A percentile compares a stretch with the other conserved stretches of the same genome.
These are phyloP conservation scores for Plasmodium yoelii DNA, from an alignment of 169 alveolate genomes.

Conservation along the genomic window DNA sequence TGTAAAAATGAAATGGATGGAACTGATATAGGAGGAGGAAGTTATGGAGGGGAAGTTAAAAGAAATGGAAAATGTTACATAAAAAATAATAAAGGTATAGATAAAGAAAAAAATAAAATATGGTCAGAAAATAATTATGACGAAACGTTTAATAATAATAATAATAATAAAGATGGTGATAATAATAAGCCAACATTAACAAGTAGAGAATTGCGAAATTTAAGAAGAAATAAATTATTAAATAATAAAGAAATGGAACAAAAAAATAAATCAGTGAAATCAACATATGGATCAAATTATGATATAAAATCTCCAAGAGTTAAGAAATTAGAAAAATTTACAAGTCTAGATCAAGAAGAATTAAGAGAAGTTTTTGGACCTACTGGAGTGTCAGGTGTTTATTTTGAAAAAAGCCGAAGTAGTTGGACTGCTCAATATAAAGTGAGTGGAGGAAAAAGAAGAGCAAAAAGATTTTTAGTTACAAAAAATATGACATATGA, in stretches of 20 bases:
- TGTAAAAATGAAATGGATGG: background rate
- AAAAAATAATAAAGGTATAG: constrained; percentile 5
- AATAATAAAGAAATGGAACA: constrained; percentile 6
- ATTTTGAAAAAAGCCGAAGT: constrained; percentile 76
- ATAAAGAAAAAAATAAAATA: constrained; percentile 33
- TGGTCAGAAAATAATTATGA: constrained; percentile 6
- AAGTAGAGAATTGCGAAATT: constrained; percentile 47
- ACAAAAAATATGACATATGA: constrained; percentile 70
- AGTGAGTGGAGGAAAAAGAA: constrained; percentile 74
- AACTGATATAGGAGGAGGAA: background rate
- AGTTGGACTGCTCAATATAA: constrained; percentile 77
- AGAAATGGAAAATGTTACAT: constrained; percentile 8
- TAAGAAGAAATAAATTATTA: constrained; percentile 39
- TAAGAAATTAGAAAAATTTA: constrained; percentile 60
- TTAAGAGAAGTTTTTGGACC: constrained; percentile 72
- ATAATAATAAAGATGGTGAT: constrained; percentile 3
- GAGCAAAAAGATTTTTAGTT: constrained; percentile 74
- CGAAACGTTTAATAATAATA: background rate
- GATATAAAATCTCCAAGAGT: constrained; percentile 64
- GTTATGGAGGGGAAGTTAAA: background rate
- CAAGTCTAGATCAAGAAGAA: constrained; percentile 66
- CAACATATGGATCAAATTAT: background rate
- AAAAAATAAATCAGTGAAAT: background rate
- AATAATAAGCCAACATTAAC: background rate
- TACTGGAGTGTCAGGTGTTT: constrained; percentile 72